phyloP scores from a whole-genome alignment of 352 stramenopile species.

The Phytophthora cactorum region DNA sequence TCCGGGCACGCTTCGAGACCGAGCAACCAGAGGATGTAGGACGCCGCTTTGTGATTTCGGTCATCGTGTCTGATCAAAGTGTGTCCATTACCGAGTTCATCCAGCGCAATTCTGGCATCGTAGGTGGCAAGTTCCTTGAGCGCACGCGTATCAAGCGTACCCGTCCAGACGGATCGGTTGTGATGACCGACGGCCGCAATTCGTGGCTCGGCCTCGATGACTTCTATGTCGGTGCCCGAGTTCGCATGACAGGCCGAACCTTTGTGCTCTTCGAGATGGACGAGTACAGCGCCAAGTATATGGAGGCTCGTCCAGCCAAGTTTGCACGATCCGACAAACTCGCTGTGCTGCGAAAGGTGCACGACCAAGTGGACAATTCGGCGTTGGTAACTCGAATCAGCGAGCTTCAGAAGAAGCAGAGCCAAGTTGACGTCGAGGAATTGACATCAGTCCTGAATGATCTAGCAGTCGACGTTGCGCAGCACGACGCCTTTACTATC shows the following conservation, averaged over 20 bases:
- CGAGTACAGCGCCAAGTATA: conserved; percentile 86
- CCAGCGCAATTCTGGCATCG: conserved; percentile 78
- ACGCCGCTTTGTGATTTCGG: conserved; percentile 78
- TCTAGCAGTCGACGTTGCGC: conserved; percentile 50
- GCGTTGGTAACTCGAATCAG: conserved; percentile 34
- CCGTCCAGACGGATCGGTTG: conserved; percentile 23
- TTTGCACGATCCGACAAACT: conserved; percentile 78
- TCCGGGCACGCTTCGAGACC: conserved; percentile 76
- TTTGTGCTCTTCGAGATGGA: conserved; percentile 88
- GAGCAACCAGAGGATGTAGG: conserved; percentile 67
- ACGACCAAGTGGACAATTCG: conserved; percentile 44
- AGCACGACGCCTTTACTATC: conserved; percentile 75
- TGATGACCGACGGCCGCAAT: conserved; percentile 39
- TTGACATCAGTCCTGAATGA: conserved; percentile 55
- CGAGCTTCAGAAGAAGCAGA: conserved; percentile 37
- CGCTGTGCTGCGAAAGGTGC: conserved; percentile 63
- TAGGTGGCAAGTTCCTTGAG: conserved; percentile 80
- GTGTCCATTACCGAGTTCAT: conserved; percentile 79
- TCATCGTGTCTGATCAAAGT: conserved; percentile 82
- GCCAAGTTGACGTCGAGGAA: conserved; percentile 51
- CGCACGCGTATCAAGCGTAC: conserved; percentile 70
- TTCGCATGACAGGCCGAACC: conserved; percentile 67
- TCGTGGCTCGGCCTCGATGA: conserved; percentile 65
- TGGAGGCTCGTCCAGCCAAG: conserved; percentile 66
- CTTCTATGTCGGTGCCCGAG: conserved; percentile 75